Evolutionary conservation across 2,329 filamentous ascomycete species (phyloP), one percentile per base, ranked within the genome.

Genomic region (Cadophora sp.): DNA sequence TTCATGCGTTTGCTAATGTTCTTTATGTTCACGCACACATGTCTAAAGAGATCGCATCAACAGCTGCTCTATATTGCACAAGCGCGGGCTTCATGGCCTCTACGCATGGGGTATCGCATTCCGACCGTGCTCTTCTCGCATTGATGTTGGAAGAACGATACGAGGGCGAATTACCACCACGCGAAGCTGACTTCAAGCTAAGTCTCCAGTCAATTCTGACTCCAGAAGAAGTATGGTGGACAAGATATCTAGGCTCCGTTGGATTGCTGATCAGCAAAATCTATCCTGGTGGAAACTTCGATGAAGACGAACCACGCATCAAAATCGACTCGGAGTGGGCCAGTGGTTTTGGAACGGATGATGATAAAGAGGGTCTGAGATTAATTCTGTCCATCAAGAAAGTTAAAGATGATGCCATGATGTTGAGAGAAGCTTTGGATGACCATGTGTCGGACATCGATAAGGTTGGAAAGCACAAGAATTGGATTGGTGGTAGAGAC

Each of bases 71-170:
- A 5, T 85, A 89, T 70, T 85, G 83, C 64, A 91, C 89, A 0
- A 91, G 87, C 4, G 88, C 88, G 0, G 90, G 90, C 0, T 77
- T 87, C 14, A 81, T 92, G 60, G 86, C 88, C 1, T 82, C 84
- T 0, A 83, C 86, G 0, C 89, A 91, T 68, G 89, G 89, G 1
- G 79, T 91, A 1, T 85, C 85, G 1, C 90, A 92, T 69, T 77
- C 83, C 46, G 84, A 89, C 66, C 85, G 90, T 12, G 87, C 87
- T 0, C 75, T 88, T 4, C 80, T 92, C 1, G 88, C 87, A 0
- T 80, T 92, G 16, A 81, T 89, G 53, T 83, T 92, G 0, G 89
- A 87, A 72, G 87, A 89, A 64, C 81, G 89, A 58, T 91, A 89
- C 79, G 86, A 86, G 3, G 88, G 87, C 6, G 85, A 88, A 51